Percentiles rank a stretch among this genome's conserved stretches.
Conservation (phyloP, 352 stramenopile genomes). For the Pythium pectinolyticum region DNA sequence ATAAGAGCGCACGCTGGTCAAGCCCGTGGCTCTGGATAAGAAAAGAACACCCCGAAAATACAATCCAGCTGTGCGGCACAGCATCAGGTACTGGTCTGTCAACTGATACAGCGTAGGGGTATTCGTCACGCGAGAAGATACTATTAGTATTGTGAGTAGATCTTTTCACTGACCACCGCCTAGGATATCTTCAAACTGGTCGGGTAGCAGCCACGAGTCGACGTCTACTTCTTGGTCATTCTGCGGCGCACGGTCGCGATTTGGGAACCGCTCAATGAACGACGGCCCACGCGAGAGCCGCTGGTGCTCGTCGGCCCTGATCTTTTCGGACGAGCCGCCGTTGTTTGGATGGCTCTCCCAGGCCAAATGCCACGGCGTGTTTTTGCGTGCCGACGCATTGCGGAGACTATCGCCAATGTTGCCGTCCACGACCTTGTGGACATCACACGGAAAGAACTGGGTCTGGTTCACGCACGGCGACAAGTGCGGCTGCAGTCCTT, state of each 20-base stretch:
- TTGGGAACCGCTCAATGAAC: conserved; percentile 69
- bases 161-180: conserved; percentile 36
- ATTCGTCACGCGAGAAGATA: too few species aligned
- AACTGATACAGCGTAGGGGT: background rate
- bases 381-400: conserved; percentile 32
- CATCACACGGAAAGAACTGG: conserved; percentile 79
- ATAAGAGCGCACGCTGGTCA: too few species aligned
- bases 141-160: background rate
- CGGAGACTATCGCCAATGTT: conserved; percentile 53
- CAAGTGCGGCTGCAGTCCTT: conserved; percentile 73
- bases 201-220: conserved; percentile 31
- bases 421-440: conserved; percentile 69
- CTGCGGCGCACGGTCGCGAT: conserved; percentile 36
- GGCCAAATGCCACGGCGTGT: conserved; percentile 47
- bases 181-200: conserved; percentile 49
- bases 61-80: background rate
- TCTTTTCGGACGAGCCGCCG: conserved; percentile 61
- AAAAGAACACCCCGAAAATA: too few species aligned
- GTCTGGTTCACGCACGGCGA: conserved; percentile 83
- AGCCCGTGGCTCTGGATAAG: too few species aligned
- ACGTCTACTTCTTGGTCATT: conserved; percentile 13
- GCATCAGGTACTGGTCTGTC: background rate
- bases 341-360: conserved; percentile 67
- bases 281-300: conserved; percentile 42
- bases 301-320: conserved; percentile 56